A percentile compares a stretch with the other conserved stretches of the same genome.
Conservation (phyloP, 2,329 filamentous ascomycete species). For the Pyrenophora graminea region DNA sequence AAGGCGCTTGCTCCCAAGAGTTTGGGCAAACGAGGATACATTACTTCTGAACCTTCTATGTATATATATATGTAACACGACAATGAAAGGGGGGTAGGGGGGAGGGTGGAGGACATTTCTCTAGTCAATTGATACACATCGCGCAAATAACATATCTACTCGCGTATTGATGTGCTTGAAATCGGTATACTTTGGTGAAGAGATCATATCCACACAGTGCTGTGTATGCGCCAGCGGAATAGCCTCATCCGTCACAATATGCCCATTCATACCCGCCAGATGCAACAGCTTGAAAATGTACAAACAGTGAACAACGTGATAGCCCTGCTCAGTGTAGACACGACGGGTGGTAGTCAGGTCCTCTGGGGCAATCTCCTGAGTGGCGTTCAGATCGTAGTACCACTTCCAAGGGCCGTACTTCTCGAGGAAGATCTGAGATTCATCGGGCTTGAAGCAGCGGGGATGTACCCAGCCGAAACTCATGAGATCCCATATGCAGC, state of each 20-base stretch:
- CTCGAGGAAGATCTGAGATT: not conserved
- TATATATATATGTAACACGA: not conserved
- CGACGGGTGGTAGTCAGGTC: not conserved
- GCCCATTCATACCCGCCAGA: not conserved
- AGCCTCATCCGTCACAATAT: not conserved
- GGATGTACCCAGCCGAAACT: not conserved
- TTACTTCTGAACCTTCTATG: too few relatives aligned
- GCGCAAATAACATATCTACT: not conserved
- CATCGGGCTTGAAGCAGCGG: conserved; percentile 1
- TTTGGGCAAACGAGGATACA: too few relatives aligned
- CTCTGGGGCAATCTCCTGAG: not conserved
- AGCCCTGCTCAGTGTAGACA: not conserved
- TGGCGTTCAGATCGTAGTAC: not conserved
- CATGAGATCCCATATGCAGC: conserved; percentile 2
- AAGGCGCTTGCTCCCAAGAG: too few relatives aligned
- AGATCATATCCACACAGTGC: not conserved
- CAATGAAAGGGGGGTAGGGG: not conserved
- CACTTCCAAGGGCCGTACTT: not conserved
- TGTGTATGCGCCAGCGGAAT: not conserved
- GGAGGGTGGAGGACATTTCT: not conserved
- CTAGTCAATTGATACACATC: not conserved
- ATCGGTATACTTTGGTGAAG: not conserved
- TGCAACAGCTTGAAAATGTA: not conserved
- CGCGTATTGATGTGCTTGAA: not conserved
- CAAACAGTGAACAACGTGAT: not conserved